phyloP scores from a whole-genome alignment of 345 rosid species.

The Psidium guajava region DNA sequence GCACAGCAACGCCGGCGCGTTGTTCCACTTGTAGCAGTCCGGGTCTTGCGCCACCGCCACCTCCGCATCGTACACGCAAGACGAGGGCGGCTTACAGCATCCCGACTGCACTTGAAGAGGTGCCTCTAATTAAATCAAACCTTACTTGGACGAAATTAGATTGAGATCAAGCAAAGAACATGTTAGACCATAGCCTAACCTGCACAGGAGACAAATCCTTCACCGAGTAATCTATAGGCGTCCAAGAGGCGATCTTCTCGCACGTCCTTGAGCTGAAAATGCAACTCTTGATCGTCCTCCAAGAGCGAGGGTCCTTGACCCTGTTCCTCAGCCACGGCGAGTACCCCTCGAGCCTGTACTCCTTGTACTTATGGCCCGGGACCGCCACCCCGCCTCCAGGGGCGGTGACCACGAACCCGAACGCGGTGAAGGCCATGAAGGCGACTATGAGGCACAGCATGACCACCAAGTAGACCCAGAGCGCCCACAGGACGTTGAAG shows the following conservation, averaged over 20 bases:
- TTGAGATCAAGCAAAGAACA: background rate
- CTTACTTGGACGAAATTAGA: background rate
- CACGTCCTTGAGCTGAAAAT: constrained; percentile 67
- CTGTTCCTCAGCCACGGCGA: constrained; percentile 72
- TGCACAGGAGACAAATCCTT: constrained; percentile 66
- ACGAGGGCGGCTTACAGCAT: constrained; percentile 92
- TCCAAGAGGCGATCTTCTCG: constrained; percentile 54
- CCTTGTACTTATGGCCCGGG: constrained; percentile 59
- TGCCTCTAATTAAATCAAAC: background rate
- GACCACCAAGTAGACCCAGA: constrained; percentile 81
- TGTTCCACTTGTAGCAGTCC: constrained; percentile 84
- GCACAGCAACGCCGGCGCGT: constrained; percentile 40
- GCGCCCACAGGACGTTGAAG: constrained; percentile 67
- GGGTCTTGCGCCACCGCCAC: constrained; percentile 47
- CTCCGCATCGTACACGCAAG: constrained; percentile 59
- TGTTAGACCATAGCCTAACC: constrained; percentile 17
- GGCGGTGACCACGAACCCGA: constrained; percentile 73
- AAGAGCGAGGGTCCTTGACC: constrained; percentile 39
- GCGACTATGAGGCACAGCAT: constrained; percentile 64
- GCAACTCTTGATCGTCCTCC: constrained; percentile 67
- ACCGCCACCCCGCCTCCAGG: constrained; percentile 70
- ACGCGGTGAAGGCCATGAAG: constrained; percentile 52
- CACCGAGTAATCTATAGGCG: constrained; percentile 67
- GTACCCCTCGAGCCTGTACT: constrained; percentile 60
- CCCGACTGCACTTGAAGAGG: constrained; percentile 42